Base-by-base conservation (phyloP, 148 eudicot genomes). In the Rhododendron ovatum region DNA sequence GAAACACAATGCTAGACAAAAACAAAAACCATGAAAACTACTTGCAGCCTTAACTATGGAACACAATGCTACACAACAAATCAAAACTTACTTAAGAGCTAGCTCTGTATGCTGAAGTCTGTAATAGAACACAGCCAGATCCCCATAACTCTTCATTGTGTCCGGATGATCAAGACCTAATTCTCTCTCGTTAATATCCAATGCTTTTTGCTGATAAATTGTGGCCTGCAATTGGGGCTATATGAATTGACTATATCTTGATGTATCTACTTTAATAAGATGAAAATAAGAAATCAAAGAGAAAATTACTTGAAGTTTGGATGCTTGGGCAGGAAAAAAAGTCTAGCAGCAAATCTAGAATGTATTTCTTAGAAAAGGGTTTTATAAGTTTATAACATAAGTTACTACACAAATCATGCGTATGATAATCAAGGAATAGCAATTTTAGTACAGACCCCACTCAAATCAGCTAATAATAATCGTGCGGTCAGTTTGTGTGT, bases 141-240 rank as follows among this genome's bases (percentile, higher is more conserved):
- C 99, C 83, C 99, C 99, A 85, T 98, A 98, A 85, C 99, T 98
- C 89, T 98, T 98, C 98, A 98, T 95, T 10, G 99, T 98, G 89
- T 98, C 99, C 45, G 99, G 99, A 92, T 98, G 99, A 93, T 98
- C 99, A 89, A 98, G 93, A 57, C 98, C 99, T 78, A 98, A 89
- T 89, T 98, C 99, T 88, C 99, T 92, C 89, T 98, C 99, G 86
- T 98, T 98, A 78, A 98, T 98, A 84, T 98, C 99, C 98, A 98
- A 91, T 39, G 99, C 99, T 89, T 98, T 98, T 90, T 98, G 99
- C 91, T 98, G 99, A 89, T 98, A 98, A 82, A 98, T 95, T 82
- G 98, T 98, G 45, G 99, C 99, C 99, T 98, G 95, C 82, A 80
- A 86, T 85, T 78, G 57, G 88, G 45, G 53, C 77, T 41, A 48